Percentiles rank a stretch among this genome's conserved stretches.
These are phyloP conservation scores for Kodamaea sp. DNA, from an alignment of 1,139 yeast species.

Conservation along the genomic window DNA sequence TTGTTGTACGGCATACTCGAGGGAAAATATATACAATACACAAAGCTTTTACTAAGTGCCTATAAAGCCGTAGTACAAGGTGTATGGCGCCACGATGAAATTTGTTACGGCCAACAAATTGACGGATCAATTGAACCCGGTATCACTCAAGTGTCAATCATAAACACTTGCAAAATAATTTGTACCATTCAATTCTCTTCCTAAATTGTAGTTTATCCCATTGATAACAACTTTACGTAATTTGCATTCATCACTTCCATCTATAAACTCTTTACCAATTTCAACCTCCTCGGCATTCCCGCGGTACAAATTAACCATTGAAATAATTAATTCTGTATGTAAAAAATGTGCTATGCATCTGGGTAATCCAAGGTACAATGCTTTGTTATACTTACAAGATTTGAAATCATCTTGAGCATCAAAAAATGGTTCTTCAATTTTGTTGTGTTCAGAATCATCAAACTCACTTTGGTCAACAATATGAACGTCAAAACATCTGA, in stretches of 20 bases:
- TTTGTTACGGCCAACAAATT: too few species aligned
- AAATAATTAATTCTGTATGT: slow-evolving; percentile 26
- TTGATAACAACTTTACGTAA: slow-evolving; percentile 29
- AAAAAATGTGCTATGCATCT: slow-evolving; percentile 33
- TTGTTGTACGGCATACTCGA: too few species aligned
- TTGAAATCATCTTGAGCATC: slow-evolving; percentile 19
- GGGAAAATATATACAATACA: too few species aligned
- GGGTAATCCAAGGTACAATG: slow-evolving; percentile 17
- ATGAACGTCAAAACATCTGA: slow-evolving; percentile 33
- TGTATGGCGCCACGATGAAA: too few species aligned
- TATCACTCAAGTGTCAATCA: too few species aligned
- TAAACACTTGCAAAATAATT: slow-evolving; percentile 31
- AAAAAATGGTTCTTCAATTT: slow-evolving; percentile 23
- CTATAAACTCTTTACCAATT: slow-evolving; percentile 22
- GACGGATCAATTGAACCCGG: too few species aligned
- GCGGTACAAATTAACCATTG: slow-evolving; percentile 33
- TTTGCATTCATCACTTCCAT: slow-evolving; percentile 25
- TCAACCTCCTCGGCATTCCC: slow-evolving; percentile 42
- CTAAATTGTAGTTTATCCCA: slow-evolving; percentile 36
- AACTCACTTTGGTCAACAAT: slow-evolving; percentile 39
- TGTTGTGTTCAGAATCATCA: slow-evolving; percentile 27
- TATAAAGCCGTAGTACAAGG: too few species aligned
- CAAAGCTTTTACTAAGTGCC: too few species aligned
- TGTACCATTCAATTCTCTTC: slow-evolving; percentile 43
- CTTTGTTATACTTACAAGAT: slow-evolving; percentile 20